phyloP scores from a whole-genome alignment of 202 grass and related monocot genomes.

The Elaeis oleifera region DNA sequence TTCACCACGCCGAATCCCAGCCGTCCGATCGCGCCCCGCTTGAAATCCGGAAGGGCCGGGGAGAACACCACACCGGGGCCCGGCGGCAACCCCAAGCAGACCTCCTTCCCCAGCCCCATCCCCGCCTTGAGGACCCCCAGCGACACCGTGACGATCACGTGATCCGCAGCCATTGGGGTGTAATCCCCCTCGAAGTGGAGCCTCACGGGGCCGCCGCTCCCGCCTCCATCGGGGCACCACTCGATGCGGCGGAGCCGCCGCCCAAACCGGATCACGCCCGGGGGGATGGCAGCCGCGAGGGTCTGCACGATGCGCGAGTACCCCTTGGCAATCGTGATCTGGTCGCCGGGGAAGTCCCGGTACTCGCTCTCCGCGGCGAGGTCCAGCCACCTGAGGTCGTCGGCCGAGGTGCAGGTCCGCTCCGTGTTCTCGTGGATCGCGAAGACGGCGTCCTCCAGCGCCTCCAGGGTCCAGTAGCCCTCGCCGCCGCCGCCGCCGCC shows the following conservation, averaged over 20 bases:
- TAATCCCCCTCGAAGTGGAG: constrained; percentile 47
- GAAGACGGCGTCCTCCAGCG: constrained; percentile 55
- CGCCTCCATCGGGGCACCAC: constrained; percentile 30
- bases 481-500: neutral
- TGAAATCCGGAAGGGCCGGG: constrained; percentile 61
- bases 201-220: constrained; percentile 20
- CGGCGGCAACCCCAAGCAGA: neutral
- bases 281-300: constrained; percentile 39
- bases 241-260: constrained; percentile 44
- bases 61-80: constrained; percentile 43
- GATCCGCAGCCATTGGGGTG: constrained; percentile 32
- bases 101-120: constrained; percentile 18
- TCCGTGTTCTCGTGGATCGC: constrained; percentile 56
- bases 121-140: constrained; percentile 79
- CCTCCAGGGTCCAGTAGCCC: constrained; percentile 21
- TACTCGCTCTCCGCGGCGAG: constrained; percentile 81
- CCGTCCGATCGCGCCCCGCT: constrained; percentile 46
- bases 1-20: constrained; percentile 71
- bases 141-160: constrained; percentile 72
- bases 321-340: constrained; percentile 66
- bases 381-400: constrained; percentile 52
- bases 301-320: constrained; percentile 56
- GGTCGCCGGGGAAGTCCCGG: constrained; percentile 69
- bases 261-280: constrained; percentile 39
- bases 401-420: constrained; percentile 55